Base-by-base conservation (phyloP, 495 filamentous ascomycete species). In the Terfezia boudieri region DNA sequence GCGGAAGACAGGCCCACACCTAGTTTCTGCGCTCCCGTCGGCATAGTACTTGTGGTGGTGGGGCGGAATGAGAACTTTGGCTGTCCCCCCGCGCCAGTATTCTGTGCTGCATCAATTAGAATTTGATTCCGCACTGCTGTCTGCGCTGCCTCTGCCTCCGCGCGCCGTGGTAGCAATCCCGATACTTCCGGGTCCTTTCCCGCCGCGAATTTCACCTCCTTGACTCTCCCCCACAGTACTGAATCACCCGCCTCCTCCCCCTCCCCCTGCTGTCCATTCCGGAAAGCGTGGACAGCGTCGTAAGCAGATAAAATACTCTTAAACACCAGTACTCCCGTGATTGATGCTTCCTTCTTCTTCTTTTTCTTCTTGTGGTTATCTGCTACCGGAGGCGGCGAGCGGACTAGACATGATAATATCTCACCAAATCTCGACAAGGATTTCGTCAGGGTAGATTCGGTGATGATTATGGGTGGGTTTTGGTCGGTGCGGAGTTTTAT, bases 281-380 rank as follows among this genome's bases (percentile, higher is more conserved):
- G 43, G 41, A 56, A 56, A 8, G 36, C 36, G 12, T 61, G 58
- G 36, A 65, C 58, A 5, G 63, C 62, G 4, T 57, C n/a, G 35
- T 65, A 62, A 0, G 63, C 63, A 1, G 54, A 49, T 11, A 65
- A 59, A 36, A 65, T 65, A 10, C 53, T 56, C 55, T 54, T 56
- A 36, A 62, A 65, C 14, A 65, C 63, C 35, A 65, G n/a, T 2
- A 65, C 37, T 17, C 59, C 62, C 1, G 56, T 65, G 17, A 46
- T 60, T 16, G 58, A 41, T 43, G 56, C 61, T 55, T 64, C 65
- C 37, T 62, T 54, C 52, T 57, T 60, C 12, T 46, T 53, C 2
- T 49, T 49, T 1, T 36, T 20, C 36, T 41, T 55, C 6, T 16
- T 16, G 37, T 4, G 9, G 50, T 4, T 32, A 14, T 9, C 26